Evolutionary conservation across 208 protist species (phyloP).

Genomic region (Leishmania aethiopica): DNA sequence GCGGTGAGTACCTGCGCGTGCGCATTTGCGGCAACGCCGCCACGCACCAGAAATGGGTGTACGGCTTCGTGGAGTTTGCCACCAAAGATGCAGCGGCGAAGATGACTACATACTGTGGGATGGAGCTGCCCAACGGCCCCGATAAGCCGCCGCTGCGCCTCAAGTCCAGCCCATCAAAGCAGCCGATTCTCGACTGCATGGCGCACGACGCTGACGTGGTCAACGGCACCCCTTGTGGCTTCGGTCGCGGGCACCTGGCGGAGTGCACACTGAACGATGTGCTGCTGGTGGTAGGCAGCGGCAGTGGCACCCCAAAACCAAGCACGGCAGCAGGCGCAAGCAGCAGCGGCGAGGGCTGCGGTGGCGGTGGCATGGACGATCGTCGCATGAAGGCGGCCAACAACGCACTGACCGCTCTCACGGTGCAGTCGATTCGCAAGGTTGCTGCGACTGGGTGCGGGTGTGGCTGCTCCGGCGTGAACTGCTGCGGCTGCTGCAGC

Average conservation of each 20-base stretch:
- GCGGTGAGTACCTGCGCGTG: constrained; percentile 46
- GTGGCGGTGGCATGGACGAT: background rate
- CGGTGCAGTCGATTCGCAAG: constrained; percentile 21
- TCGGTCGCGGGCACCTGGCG: constrained; percentile 43
- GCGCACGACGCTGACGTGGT: constrained; percentile 56
- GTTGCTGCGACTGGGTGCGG: constrained; percentile 24
- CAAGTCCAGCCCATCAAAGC: constrained; percentile 57
- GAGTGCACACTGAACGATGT: constrained; percentile 56
- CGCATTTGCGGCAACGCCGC: constrained; percentile 53
- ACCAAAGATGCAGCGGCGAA: constrained; percentile 27
- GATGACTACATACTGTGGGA: constrained; percentile 47
- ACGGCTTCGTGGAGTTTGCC: constrained; percentile 70
- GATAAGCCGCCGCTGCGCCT: constrained; percentile 55
- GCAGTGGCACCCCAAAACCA: constrained; percentile 1
- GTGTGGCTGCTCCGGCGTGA: constrained; percentile 25
- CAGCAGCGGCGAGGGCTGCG: background rate
- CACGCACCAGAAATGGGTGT: constrained; percentile 58
- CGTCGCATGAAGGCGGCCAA: constrained; percentile 1
- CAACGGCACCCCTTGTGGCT: constrained; percentile 40
- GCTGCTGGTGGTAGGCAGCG: constrained; percentile 25
- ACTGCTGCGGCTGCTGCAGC: constrained; percentile 21
- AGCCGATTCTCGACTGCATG: constrained; percentile 61
- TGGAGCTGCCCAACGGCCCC: constrained; percentile 48
- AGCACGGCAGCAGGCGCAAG: background rate
- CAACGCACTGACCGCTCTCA: constrained; percentile 18